phyloP scores from a whole-genome alignment of 176 grass and related monocot species.

The Avena eriantha region DNA sequence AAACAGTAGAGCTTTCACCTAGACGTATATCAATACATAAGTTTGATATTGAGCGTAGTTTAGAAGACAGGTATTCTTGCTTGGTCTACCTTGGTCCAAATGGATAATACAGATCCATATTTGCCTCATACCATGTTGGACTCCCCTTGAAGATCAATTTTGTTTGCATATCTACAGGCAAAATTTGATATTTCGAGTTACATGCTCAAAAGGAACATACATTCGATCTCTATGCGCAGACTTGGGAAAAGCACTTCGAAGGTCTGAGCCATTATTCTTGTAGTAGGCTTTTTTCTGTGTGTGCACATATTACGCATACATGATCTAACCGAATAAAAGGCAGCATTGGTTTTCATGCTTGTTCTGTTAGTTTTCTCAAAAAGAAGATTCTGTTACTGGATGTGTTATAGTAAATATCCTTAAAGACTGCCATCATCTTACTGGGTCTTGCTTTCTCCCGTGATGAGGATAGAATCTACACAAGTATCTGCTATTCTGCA shows the following conservation, averaged over 20 bases:
- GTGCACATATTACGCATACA: constrained; percentile 9
- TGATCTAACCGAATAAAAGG: constrained; percentile 5
- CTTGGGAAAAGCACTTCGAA: constrained; percentile 90
- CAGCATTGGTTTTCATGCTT: not conserved
- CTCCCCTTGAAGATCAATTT: not conserved
- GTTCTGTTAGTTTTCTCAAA: not conserved
- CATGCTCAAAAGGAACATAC: constrained; percentile 98
- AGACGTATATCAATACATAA: constrained; percentile 85
- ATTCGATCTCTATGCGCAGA: constrained; percentile 94
- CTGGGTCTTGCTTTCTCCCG: not conserved
- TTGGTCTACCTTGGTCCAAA: not conserved
- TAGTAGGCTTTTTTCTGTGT: not conserved
- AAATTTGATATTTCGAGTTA: constrained; percentile 95
- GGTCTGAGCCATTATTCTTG: constrained; percentile 51
- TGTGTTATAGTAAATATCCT: not conserved
- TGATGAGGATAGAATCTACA: not conserved
- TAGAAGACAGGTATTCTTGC: constrained; percentile 75
- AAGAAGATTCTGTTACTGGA: not conserved
- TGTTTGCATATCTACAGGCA: constrained; percentile 57
- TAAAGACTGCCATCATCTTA: not conserved
- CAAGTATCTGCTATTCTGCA: not conserved
- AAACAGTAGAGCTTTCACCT: constrained; percentile 87
- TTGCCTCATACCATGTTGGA: not conserved
- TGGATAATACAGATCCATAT: constrained; percentile 7
- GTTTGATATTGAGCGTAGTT: constrained; percentile 90